Percentiles rank a stretch among this genome's conserved stretches.
Conservation (phyloP, 306 rosid species). For the Gynostemma pentaphyllum region DNA sequence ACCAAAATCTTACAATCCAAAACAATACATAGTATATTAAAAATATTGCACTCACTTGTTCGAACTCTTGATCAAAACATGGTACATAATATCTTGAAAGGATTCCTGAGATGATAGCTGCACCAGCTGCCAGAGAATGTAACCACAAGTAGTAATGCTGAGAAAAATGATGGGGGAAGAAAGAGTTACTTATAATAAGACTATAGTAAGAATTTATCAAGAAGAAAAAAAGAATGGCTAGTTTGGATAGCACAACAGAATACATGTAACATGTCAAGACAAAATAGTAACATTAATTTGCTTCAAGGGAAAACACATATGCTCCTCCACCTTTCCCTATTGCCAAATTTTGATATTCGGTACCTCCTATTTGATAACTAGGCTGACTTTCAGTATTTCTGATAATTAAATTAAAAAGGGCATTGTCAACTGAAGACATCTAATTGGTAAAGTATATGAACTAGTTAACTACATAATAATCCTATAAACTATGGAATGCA, state of each 20-base stretch:
- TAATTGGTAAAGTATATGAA: background rate
- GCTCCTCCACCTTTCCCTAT: too few relatives aligned
- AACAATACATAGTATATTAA: background rate
- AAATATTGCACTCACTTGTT: slow-evolving; percentile 38
- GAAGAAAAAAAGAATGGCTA: too few relatives aligned
- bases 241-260: too few relatives aligned
- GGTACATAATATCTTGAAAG: slow-evolving; percentile 47
- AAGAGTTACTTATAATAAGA: background rate
- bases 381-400: too few relatives aligned
- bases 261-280: too few relatives aligned
- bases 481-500: background rate
- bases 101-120: slow-evolving; percentile 64
- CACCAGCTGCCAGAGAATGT: slow-evolving; percentile 49
- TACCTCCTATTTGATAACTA: too few relatives aligned
- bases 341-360: too few relatives aligned
- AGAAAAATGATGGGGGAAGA: slow-evolving; percentile 8
- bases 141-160: slow-evolving; percentile 58
- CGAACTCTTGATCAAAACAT: slow-evolving; percentile 48
- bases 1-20: background rate
- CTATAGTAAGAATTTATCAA: too few relatives aligned
- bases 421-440: background rate
- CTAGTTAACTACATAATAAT: background rate
- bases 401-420: background rate
- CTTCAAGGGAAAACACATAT: too few relatives aligned
- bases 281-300: too few relatives aligned